Evolutionary conservation across 768 basidiomycete genomes (phyloP), one percentile per base, ranked within the genome.

Genomic region (Pisolithus sp.): DNA sequence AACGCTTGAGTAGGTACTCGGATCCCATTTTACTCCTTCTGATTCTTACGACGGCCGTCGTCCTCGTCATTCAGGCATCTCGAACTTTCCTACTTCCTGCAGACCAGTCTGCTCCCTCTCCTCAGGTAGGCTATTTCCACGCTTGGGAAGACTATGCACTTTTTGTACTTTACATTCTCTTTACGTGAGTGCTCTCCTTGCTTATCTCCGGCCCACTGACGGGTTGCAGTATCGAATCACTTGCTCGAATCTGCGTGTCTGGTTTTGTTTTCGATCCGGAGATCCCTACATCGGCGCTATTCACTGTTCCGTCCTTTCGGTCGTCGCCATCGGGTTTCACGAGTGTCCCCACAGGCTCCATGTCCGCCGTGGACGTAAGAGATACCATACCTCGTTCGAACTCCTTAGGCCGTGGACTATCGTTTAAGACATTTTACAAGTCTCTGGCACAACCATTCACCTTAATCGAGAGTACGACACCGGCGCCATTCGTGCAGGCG

Each of bases 181-280:
- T 92, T 76, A 93, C 92, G 87, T 86, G 70, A 61, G 85, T 78
- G 13, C 9, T 9, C 18, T 8, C 46, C 18, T 6, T 5, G 18
- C n/a, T 13, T 1, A 8, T 13, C 3, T 37, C 13, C 30, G 13
- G 36, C 36, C 37, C 28, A 34, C 55, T 64, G 36, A 52, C 3
- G 46, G 36, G 8, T 21, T n/a, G 7, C 56, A 92, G 89, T 5
- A 55, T 94, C 46, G 95, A 98, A 72, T 83, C 86, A 42, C 75
- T 88, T 57, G 90, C 90, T 40, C 85, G 94, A 23, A 93, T 94
- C 62, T 81, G 90, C 60, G 86, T 93, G 28, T 89, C 87, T 23
- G 95, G 95, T 21, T 79, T 98, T 55, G 64, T 97, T 17, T 76
- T 96, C 45, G 93, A 94, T 65, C 91, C 90, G 13, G 86, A 89